Evolutionary conservation across 371 early-diverging fungal genomes (phyloP).

Genomic region (Dinochytrium kinnereticum): DNA sequence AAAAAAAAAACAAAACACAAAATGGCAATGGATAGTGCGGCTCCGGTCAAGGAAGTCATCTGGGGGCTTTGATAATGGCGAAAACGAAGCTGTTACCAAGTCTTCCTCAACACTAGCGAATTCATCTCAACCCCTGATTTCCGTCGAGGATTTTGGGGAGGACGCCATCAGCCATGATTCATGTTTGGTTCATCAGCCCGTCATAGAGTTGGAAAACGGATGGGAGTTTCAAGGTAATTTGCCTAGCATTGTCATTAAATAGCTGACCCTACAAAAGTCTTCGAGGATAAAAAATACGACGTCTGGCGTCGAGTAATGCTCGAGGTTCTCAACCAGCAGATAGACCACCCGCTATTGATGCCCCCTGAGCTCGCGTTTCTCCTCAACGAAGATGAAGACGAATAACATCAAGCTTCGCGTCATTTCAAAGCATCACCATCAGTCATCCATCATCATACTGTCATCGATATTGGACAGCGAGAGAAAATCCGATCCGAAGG

Average conservation of each 20-base stretch:
- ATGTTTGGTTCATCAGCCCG: neutral
- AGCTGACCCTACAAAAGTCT: slow-evolving; percentile 5
- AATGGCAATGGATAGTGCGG: neutral
- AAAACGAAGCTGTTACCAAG: neutral
- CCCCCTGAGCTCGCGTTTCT: slow-evolving; percentile 43
- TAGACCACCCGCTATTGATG: slow-evolving; percentile 46
- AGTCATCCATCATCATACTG: neutral
- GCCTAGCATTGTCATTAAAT: neutral
- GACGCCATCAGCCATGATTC: neutral
- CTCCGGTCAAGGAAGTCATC: neutral
- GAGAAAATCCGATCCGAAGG: neutral
- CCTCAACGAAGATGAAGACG: slow-evolving; percentile 38
- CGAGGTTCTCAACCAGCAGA: slow-evolving; percentile 39
- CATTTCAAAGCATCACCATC: neutral
- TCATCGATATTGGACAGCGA: neutral
- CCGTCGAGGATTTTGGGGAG: neutral
- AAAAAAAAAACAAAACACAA: no score
- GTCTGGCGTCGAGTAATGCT: slow-evolving; percentile 42
- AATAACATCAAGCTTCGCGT: neutral
- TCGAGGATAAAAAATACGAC: slow-evolving; percentile 41
- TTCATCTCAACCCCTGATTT: neutral
- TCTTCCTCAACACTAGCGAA: neutral
- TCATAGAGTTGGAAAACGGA: slow-evolving; percentile 29
- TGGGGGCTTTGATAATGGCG: neutral
- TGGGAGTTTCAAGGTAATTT: slow-evolving; percentile 38